Conservation (phyloP, 2,329 filamentous ascomycete species). For the Apiospora malaysiana region DNA sequence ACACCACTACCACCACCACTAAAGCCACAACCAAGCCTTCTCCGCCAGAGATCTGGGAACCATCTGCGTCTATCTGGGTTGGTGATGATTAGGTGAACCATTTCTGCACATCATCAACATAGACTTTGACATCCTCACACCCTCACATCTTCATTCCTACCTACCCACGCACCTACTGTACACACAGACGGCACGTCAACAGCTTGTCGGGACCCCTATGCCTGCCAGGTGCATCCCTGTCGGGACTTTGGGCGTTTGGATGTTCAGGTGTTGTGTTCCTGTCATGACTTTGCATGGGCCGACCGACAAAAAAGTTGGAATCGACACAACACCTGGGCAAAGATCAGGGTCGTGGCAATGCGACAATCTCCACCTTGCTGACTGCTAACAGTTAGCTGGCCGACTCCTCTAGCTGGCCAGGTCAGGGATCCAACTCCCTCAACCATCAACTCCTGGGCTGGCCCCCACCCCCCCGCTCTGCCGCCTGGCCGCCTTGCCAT, state of each 20-base stretch:
- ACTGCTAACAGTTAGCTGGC: neutral
- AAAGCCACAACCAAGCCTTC: no score
- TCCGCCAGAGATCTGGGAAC: no score
- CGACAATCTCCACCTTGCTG: neutral
- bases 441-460: no score
- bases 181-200: neutral
- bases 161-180: no score
- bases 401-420: neutral
- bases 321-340: neutral
- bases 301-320: constrained; percentile 6
- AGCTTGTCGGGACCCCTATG: neutral
- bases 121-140: no score
- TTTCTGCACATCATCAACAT: no score
- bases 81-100: no score
- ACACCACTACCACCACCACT: no score
- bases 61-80: no score
- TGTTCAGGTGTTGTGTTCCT: neutral
- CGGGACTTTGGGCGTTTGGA: neutral
- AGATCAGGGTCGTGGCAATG: constrained; percentile 18
- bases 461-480: neutral
- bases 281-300: neutral
- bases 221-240: neutral
- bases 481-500: neutral
- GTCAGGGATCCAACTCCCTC: neutral
- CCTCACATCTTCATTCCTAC: no score